Percentiles rank a stretch among this genome's conserved stretches.
phyloP scores from a whole-genome alignment of 441 rosid genomes.

The Gossypium aridum region DNA sequence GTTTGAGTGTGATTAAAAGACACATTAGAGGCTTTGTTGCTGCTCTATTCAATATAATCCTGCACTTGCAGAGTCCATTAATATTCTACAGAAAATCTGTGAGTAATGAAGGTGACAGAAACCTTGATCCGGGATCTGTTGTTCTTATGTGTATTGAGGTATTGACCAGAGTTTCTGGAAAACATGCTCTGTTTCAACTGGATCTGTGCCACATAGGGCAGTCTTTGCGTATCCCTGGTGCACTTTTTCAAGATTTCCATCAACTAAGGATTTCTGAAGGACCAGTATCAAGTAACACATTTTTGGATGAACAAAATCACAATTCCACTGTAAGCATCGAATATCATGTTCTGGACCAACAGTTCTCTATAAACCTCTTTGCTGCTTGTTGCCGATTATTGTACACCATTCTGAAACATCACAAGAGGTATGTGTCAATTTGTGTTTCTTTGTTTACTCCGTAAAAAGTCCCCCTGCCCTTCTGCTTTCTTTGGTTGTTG shows the following conservation, averaged over 20 bases:
- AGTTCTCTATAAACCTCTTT: conserved; percentile 48
- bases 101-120: conserved; percentile 22
- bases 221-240: conserved; percentile 60
- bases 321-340: conserved; percentile 17
- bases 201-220: conserved; percentile 74
- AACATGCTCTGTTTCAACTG: conserved; percentile 60
- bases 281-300: conserved; percentile 19
- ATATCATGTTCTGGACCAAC: conserved; percentile 34
- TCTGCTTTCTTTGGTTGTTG: background rate
- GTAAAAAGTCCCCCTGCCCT: background rate
- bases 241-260: conserved; percentile 52
- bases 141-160: conserved; percentile 89
- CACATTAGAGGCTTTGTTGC: conserved; percentile 63
- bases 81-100: conserved; percentile 36
- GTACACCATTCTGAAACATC: conserved; percentile 73
- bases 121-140: conserved; percentile 80
- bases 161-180: conserved; percentile 70
- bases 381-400: conserved; percentile 70
- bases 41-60: conserved; percentile 60
- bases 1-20: conserved; percentile 51
- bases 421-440: conserved; percentile 44
- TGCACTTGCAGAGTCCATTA: conserved; percentile 72
- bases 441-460: background rate
- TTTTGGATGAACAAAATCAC: conserved; percentile 21
- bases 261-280: conserved; percentile 29